Percentiles rank a stretch among this genome's conserved stretches.
Conservation (phyloP, 305 asterid species). For the Rubia balearica region DNA sequence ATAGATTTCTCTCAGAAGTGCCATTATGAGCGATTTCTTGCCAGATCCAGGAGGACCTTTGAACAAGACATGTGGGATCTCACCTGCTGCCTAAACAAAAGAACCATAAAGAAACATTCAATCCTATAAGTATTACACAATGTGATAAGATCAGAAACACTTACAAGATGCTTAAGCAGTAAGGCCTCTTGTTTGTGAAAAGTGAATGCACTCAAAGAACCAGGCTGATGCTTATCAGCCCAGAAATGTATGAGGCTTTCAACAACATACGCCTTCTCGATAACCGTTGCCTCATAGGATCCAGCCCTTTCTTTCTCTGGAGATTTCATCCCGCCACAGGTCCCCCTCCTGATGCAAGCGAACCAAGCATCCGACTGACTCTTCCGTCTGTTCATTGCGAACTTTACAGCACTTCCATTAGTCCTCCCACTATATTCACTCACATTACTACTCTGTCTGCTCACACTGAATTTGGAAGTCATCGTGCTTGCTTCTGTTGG, state of each 20-base stretch:
- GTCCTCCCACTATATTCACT: slow-evolving; percentile 56
- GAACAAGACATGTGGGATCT: slow-evolving; percentile 53
- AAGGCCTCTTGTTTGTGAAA: slow-evolving; percentile 70
- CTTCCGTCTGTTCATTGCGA: slow-evolving; percentile 45
- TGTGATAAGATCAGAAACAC: slow-evolving; percentile 11
- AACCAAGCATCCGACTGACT: slow-evolving; percentile 53
- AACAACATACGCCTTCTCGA: slow-evolving; percentile 58
- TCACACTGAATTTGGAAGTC: slow-evolving; percentile 33
- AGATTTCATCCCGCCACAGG: slow-evolving; percentile 51
- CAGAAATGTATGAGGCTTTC: slow-evolving; percentile 68
- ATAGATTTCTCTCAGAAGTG: slow-evolving; percentile 60
- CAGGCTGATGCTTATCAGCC: slow-evolving; percentile 79
- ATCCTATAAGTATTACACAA: not conserved
- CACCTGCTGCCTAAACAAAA: slow-evolving; percentile 37
- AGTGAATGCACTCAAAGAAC: slow-evolving; percentile 46
- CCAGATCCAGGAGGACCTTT: slow-evolving; percentile 83
- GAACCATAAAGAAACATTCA: not conserved
- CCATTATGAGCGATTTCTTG: slow-evolving; percentile 61
- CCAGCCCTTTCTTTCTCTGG: slow-evolving; percentile 47
- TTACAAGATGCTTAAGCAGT: slow-evolving; percentile 60
- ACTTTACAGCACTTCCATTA: slow-evolving; percentile 43
- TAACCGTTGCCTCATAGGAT: slow-evolving; percentile 58
- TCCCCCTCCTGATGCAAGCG: slow-evolving; percentile 62
- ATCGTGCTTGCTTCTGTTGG: slow-evolving; percentile 22
- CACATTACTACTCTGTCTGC: slow-evolving; percentile 49